Conservation (phyloP, 2,329 filamentous ascomycete species). For the Pseudogymnoascus sp. region DNA sequence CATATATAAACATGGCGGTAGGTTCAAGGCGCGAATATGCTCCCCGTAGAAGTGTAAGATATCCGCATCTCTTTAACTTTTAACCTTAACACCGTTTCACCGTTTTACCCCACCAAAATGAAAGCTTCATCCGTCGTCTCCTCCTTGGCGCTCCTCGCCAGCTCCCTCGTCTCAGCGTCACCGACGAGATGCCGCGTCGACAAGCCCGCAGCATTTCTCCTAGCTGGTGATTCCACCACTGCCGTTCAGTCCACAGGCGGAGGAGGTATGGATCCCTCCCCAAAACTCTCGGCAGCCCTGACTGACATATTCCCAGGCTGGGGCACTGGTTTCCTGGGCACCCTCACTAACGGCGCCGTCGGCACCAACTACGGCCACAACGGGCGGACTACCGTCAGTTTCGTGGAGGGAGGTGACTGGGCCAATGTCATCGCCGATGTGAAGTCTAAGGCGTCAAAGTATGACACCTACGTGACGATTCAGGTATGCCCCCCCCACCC, state of each 20-base stretch:
- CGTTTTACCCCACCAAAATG: not conserved
- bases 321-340: constrained; percentile 41
- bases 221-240: constrained; percentile 36
- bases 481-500: constrained; percentile 27
- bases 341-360: constrained; percentile 34
- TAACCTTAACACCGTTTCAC: not conserved
- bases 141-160: constrained; percentile 1
- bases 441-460: constrained; percentile 23
- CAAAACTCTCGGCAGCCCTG: not conserved
- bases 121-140: constrained; percentile 3
- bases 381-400: constrained; percentile 38
- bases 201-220: constrained; percentile 30
- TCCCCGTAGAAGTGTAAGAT: not conserved
- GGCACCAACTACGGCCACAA: constrained; percentile 41
- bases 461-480: constrained; percentile 40
- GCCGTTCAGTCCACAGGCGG: constrained; percentile 16
- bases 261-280: constrained; percentile 9
- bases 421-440: constrained; percentile 32
- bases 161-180: not conserved
- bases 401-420: constrained; percentile 39
- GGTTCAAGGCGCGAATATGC: not conserved
- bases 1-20: not conserved
- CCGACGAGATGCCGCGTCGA: not conserved
- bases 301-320: constrained; percentile 29
- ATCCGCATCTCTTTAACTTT: not conserved